Base-by-base conservation (phyloP, 2,329 filamentous ascomycete genomes). In the Aureobasidium sp. region DNA sequence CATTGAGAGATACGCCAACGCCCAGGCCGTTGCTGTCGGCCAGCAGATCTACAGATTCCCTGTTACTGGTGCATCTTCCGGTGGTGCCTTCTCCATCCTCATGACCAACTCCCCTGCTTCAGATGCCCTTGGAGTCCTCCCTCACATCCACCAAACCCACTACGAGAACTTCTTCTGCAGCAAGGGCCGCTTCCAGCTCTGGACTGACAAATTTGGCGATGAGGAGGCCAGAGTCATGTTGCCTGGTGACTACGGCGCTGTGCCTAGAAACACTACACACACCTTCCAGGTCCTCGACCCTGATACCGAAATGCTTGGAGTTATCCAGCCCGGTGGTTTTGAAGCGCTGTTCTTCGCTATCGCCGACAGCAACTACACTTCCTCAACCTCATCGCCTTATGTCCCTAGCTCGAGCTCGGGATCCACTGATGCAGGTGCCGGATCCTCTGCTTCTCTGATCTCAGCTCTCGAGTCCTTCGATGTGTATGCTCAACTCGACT, bases 161-260 rank as follows among this genome's bases (percentile, higher is more conserved):
- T 79, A 79, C 62, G 77, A 80, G 68, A 80, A 78, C 70, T 79
- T 80, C 68, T 79, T 76, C 71, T 73, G 72, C 59, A 70, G 74
- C 63, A 76, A 76, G n/a, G 78, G 78, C 17, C 73, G 75, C 9
- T 75, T 77, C 64, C 76, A 79, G 65, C 73, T 80, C 12, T 81
- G 78, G 79, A 72, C 77, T 2, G 67, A 72, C 44, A 59, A 64
- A 20, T 66, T 71, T 2, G 72, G 72, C 2, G 67, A 72, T 44
- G 55, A 65, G 20, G 66, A 71, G 7, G 72, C 72, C 6, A 73
- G 77, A 20, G 65, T 80, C 2, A 67, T 81, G n/a, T 73, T 71
- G 0, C 70, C 71, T 9, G 77, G 78, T 1, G 79, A 81, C 64
- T 80, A 78, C 63, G 78, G 78, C 41, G 76, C 76, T 15, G 51